Base-by-base conservation (phyloP, 2,329 filamentous ascomycete species). In the Sclerotinia borealis region DNA sequence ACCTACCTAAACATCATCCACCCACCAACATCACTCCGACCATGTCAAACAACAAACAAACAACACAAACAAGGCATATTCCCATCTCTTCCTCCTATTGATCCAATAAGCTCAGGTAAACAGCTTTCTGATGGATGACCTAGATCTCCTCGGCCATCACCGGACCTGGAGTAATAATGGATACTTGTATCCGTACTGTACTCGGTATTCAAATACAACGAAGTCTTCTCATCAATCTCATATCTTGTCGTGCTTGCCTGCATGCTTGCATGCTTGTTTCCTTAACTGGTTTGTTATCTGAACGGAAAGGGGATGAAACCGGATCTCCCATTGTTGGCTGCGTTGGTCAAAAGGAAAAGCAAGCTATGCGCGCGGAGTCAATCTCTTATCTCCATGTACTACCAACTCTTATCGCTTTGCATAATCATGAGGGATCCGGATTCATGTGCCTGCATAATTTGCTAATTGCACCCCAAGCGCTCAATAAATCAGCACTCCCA, bases 381-480 rank as follows among this genome's bases (percentile, higher is more conserved):
- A 34, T 34, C 39, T 45, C 39, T 56, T 56, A 56, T 56, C 54
- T 56, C 5, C 25, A 41, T 27, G 22, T 8, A 48, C 5, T 25
- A 13, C 11, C 43, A 25, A 15, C 52, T 54, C 52, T 45, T 56
- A 56, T 56, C 54, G 54, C 54, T 45, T 19, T 56, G 54, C 54
- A 56, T 56, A 56, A 56, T 45, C 54, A 56, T 56, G 39, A 25
- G 7, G 7, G 27, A 39, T 45, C 27, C 37, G 19, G 11, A 56
- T 56, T 34, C 52, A 56, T 56, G 52, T 56, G 52, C 52, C 52
- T 56, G 52, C 52, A 56, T 56, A 45, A 45, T 56, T 9, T 39
- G 10, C 2, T 54, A 54, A 13, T 27, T 19, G 19, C 50, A 54
- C 50, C 50, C 34, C 9, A 7, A 2, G 15, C 17, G 7, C 22